phyloP scores from a whole-genome alignment of 2,329 filamentous ascomycete species.

The Fusarium citri region DNA sequence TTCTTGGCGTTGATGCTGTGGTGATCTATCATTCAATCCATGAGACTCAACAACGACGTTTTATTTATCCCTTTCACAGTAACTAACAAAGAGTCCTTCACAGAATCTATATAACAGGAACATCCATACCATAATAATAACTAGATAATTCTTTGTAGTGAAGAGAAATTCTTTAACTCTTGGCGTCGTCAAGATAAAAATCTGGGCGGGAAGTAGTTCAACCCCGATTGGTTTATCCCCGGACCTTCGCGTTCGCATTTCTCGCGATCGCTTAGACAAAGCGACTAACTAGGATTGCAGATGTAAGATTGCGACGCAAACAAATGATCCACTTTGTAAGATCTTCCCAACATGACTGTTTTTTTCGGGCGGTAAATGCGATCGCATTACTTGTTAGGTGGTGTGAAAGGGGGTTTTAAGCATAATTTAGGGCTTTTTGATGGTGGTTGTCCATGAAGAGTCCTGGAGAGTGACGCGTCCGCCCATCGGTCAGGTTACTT shows the following conservation, averaged over 20 bases:
- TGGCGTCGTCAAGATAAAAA: not conserved
- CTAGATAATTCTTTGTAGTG: no score
- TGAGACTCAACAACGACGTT: not conserved
- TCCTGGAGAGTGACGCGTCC: not conserved
- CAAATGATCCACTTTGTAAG: not conserved
- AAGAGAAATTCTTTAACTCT: not conserved
- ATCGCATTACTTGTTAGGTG: not conserved
- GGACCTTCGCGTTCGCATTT: not conserved
- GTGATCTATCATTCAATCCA: no score
- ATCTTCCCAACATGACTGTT: not conserved
- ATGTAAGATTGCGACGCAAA: conserved; percentile 1
- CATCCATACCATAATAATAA: no score
- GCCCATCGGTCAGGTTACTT: no score
- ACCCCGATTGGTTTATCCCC: conserved; percentile 4
- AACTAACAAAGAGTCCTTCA: rapidly evolving
- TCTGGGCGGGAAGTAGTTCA: not conserved
- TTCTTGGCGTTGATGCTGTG: conserved; percentile 18
- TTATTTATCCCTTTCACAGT: not conserved
- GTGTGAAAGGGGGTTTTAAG: not conserved
- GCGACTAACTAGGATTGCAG: not conserved
- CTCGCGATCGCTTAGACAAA: not conserved
- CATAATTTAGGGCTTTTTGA: not conserved
- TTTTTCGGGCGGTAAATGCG: not conserved
- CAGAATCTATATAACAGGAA: rapidly evolving
- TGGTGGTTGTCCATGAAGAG: no score